These are phyloP conservation scores for Naganishia kalamii DNA, from an alignment of 768 basidiomycete genomes.

Conservation along the genomic window DNA sequence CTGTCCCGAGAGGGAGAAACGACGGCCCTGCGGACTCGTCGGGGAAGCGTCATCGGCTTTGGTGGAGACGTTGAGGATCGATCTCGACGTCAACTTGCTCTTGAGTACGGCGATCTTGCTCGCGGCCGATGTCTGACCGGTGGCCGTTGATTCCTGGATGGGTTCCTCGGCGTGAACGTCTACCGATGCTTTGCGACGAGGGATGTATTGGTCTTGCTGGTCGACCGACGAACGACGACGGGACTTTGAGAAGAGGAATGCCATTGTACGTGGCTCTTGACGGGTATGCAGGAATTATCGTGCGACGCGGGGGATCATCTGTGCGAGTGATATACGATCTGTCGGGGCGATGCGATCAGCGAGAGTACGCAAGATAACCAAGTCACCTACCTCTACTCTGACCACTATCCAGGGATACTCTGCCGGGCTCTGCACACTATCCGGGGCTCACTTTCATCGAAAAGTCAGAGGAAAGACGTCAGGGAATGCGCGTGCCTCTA, in stretches of 20 bases:
- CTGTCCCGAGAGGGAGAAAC: not conserved
- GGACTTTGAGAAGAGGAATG: conserved; percentile 8
- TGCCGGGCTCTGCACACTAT: too few relatives aligned
- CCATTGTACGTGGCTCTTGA: not conserved
- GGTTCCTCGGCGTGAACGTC: not conserved
- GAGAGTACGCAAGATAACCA: too few relatives aligned
- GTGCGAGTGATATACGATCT: not conserved
- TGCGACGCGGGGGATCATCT: not conserved
- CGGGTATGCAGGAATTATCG: not conserved
- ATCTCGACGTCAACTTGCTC: not conserved
- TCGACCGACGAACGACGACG: conserved; percentile 4
- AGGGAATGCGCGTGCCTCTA: too few relatives aligned
- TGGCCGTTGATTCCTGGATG: not conserved
- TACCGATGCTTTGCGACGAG: not conserved
- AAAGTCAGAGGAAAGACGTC: too few relatives aligned
- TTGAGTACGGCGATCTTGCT: conserved; percentile 3
- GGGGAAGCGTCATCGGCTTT: not conserved
- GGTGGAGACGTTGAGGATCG: conserved; percentile 1
- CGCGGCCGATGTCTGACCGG: not conserved
- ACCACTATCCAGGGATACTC: too few relatives aligned
- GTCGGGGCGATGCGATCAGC: not conserved
- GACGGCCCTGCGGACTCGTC: not conserved
- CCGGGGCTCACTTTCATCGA: too few relatives aligned
- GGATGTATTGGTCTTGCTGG: not conserved
- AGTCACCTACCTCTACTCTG: too few relatives aligned